Conservation (phyloP, 2,329 filamentous ascomycete species). For the Rhexocercosporidium sp. region DNA sequence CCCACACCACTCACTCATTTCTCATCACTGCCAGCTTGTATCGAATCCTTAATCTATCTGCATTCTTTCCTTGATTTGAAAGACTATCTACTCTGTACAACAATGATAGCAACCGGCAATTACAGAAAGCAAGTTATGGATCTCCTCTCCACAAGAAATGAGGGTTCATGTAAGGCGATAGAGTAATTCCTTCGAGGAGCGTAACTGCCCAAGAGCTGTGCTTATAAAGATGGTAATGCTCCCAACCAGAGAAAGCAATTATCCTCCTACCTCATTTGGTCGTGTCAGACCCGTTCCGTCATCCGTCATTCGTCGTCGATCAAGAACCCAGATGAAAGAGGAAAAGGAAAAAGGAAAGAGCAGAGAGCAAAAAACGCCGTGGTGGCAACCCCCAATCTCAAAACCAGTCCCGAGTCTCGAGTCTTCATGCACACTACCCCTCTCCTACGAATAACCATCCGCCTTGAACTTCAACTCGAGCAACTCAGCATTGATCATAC, state of each 20-base stretch:
- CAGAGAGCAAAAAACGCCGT: neutral
- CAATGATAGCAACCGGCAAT: neutral
- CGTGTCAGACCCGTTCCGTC: neutral
- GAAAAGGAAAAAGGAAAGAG: neutral
- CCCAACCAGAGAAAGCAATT: neutral
- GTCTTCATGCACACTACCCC: neutral
- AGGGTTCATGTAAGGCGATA: neutral
- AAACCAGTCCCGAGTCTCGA: neutral
- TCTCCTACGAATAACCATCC: constrained; percentile 25
- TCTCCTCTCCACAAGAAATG: neutral
- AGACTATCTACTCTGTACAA: neutral
- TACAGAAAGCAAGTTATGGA: neutral
- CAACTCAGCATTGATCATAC: constrained; percentile 38
- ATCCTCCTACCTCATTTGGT: neutral
- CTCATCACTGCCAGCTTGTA: neutral
- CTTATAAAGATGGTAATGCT: neutral
- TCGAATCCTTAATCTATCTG: neutral
- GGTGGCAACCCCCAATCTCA: neutral
- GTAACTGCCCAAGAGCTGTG: neutral
- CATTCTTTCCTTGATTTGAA: neutral
- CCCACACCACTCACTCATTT: neutral
- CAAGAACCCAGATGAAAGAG: neutral
- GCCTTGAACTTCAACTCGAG: constrained; percentile 41
- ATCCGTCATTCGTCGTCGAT: neutral
- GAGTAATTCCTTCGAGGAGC: neutral